Percentiles rank a stretch among this genome's conserved stretches.
These are phyloP conservation scores for Astragalus membranaceus DNA, from an alignment of 306 rosid genomes.

Conservation along the genomic window DNA sequence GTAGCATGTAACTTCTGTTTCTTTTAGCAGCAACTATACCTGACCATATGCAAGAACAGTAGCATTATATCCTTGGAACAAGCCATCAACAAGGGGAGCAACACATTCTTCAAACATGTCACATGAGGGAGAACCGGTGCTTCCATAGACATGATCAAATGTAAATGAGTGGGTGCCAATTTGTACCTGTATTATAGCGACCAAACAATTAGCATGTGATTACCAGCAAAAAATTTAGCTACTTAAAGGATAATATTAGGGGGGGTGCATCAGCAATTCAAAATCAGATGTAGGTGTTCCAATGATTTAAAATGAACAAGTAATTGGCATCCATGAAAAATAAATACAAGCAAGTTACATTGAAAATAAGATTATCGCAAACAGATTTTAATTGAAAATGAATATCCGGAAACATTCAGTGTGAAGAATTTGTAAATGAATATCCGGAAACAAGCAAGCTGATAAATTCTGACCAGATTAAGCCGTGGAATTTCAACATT, in stretches of 20 bases:
- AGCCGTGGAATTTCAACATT: background rate
- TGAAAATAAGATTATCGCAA: conserved; percentile 1
- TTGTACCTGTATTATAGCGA: conserved; percentile 63
- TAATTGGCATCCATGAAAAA: background rate
- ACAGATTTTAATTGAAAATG: conserved; percentile 4
- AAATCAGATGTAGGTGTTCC: background rate
- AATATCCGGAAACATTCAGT: background rate
- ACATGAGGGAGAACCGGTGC: conserved; percentile 76
- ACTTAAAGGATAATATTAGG: too few species aligned
- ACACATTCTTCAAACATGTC: conserved; percentile 86
- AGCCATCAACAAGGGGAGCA: conserved; percentile 83
- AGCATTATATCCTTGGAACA: conserved; percentile 98
- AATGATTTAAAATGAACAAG: background rate
- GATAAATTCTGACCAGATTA: too few species aligned
- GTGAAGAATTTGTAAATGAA: background rate
- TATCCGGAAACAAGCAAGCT: background rate
- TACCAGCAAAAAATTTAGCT: conserved; percentile 2
- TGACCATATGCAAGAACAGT: conserved; percentile 99
- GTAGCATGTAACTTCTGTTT: background rate
- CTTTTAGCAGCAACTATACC: conserved; percentile 40
- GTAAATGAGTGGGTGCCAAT: conserved; percentile 95
- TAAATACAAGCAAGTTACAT: background rate
- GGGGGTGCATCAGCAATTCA: too few species aligned
- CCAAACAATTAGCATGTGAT: conserved; percentile 19
- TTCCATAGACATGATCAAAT: conserved; percentile 96